phyloP scores from a whole-genome alignment of 2,329 filamentous ascomycete species.

The Cladophialophora chaetospira region DNA sequence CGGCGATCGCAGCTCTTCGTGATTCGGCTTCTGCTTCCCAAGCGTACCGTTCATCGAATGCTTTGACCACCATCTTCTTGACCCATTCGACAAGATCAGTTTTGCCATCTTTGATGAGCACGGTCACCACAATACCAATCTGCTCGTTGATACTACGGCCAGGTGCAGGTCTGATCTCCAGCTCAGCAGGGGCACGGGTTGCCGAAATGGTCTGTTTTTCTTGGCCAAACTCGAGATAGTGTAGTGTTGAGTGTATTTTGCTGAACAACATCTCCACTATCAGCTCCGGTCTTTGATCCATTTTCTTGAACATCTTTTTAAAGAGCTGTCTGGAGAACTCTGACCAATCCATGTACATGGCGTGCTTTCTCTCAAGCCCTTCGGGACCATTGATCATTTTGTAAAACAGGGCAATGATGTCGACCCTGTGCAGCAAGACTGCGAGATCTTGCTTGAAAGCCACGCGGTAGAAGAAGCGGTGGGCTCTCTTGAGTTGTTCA shows the following conservation, averaged over 20 bases:
- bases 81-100: slow-evolving; percentile 78
- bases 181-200: slow-evolving; percentile 73
- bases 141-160: slow-evolving; percentile 66
- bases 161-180: slow-evolving; percentile 76
- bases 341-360: slow-evolving; percentile 85
- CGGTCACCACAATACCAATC: slow-evolving; percentile 76
- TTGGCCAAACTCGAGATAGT: slow-evolving; percentile 87
- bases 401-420: slow-evolving; percentile 85
- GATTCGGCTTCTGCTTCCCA: slow-evolving; percentile 75
- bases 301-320: slow-evolving; percentile 76
- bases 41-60: slow-evolving; percentile 70
- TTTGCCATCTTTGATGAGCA: slow-evolving; percentile 77
- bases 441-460: slow-evolving; percentile 94
- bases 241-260: slow-evolving; percentile 79
- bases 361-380: slow-evolving; percentile 66
- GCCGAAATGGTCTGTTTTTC: slow-evolving; percentile 72
- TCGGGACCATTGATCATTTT: slow-evolving; percentile 89
- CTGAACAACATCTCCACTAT: slow-evolving; percentile 93
- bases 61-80: slow-evolving; percentile 68
- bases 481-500: slow-evolving; percentile 83
- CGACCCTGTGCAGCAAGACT: slow-evolving; percentile 84
- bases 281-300: slow-evolving; percentile 81
- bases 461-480: slow-evolving; percentile 90
- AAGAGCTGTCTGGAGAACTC: slow-evolving; percentile 84
- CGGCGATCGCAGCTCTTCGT: slow-evolving; percentile 23